phyloP scores from a whole-genome alignment of 2,329 filamentous ascomycete species.

The Calonectria naviculata region DNA sequence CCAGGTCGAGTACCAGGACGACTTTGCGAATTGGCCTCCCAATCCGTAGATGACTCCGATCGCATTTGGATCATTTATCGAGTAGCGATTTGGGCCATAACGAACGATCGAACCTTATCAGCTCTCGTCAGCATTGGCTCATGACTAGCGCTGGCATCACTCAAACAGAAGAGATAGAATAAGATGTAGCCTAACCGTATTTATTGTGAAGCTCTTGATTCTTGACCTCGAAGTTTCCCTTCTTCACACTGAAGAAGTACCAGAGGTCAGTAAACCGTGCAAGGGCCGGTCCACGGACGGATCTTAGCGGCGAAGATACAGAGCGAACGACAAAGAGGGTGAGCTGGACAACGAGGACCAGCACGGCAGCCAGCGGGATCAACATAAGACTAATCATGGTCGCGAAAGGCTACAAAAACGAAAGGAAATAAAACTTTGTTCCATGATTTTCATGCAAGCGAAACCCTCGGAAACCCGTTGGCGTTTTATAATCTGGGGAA shows the following conservation, averaged over 20 bases:
- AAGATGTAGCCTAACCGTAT: conserved; percentile 31
- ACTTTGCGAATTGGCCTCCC: conserved; percentile 46
- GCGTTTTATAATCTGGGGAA: background rate
- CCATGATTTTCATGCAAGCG: background rate
- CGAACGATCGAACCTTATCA: conserved; percentile 50
- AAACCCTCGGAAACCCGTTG: background rate
- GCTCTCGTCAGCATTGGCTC: background rate
- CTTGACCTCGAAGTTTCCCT: conserved; percentile 40
- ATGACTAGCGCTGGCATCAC: background rate
- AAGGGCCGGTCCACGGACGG: conserved; percentile 40
- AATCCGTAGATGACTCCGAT: conserved; percentile 49
- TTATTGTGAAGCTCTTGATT: conserved; percentile 44
- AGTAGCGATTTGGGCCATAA: conserved; percentile 60
- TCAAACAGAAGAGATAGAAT: background rate
- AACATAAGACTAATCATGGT: conserved; percentile 7
- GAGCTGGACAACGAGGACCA: background rate
- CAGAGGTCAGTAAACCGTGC: conserved; percentile 42
- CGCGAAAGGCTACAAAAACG: background rate
- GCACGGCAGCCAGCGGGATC: background rate
- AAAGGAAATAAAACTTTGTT: background rate
- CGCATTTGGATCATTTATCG: conserved; percentile 53
- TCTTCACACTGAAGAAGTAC: conserved; percentile 40
- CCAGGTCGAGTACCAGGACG: conserved; percentile 46
- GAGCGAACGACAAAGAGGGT: conserved; percentile 4
- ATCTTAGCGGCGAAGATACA: conserved; percentile 35